phyloP scores from a whole-genome alignment of 768 basidiomycete species.

The Amanita molliuscula region DNA sequence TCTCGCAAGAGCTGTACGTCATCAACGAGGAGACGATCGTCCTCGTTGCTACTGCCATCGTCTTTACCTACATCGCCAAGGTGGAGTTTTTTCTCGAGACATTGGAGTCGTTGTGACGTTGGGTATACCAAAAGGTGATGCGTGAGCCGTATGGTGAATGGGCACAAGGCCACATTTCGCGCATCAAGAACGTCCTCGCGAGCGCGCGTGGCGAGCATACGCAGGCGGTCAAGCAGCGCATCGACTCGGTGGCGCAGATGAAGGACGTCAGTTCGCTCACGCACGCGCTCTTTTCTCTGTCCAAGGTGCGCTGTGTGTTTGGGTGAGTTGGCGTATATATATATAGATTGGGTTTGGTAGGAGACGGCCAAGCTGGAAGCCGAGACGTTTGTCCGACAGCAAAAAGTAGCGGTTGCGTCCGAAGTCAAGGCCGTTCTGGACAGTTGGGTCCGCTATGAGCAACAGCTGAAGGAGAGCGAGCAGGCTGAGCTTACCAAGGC shows the following conservation, averaged over 20 bases:
- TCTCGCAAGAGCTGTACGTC: constrained; percentile 96
- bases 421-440: constrained; percentile 94
- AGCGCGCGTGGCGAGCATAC: constrained; percentile 84
- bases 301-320: constrained; percentile 50
- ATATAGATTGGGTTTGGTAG: constrained; percentile 23
- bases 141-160: constrained; percentile 86
- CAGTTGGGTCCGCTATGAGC: constrained; percentile 97
- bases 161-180: constrained; percentile 82
- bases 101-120: neutral
- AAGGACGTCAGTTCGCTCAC: constrained; percentile 94
- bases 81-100: constrained; percentile 91
- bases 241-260: constrained; percentile 85
- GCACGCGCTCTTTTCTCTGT: constrained; percentile 80
- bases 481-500: constrained; percentile 84
- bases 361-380: constrained; percentile 90
- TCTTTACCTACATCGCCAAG: constrained; percentile 89
- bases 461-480: constrained; percentile 92
- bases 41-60: constrained; percentile 72
- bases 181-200: constrained; percentile 75
- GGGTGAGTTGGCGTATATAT: too few relatives aligned
- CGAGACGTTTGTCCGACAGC: constrained; percentile 82
- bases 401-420: constrained; percentile 75
- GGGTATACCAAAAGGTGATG: constrained; percentile 37
- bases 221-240: constrained; percentile 86
- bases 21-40: constrained; percentile 95